Conservation (phyloP, 148 eudicot genomes). For the Hydrangea macrophylla region DNA sequence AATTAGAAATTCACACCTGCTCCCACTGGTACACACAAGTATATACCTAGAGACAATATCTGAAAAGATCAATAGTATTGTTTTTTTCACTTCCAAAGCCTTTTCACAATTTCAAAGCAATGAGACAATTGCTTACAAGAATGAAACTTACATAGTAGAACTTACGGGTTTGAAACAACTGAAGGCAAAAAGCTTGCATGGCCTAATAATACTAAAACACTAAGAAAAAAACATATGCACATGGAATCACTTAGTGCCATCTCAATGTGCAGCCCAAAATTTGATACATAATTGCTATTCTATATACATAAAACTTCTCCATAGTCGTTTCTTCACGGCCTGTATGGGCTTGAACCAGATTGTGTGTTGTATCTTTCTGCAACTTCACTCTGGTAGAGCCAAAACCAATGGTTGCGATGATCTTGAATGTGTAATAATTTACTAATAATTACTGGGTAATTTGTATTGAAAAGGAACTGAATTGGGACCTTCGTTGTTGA, state of each 20-base stretch:
- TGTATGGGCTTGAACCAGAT: slow-evolving; percentile 22
- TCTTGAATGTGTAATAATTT: slow-evolving; percentile 8
- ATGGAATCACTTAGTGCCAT: slow-evolving; percentile 27
- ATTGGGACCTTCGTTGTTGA: not conserved
- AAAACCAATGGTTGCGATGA: slow-evolving; percentile 17
- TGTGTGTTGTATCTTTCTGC: slow-evolving; percentile 45
- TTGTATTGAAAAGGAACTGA: not conserved
- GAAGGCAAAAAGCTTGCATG: slow-evolving; percentile 29
- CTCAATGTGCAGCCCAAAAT: slow-evolving; percentile 19
- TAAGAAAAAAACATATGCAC: slow-evolving; percentile 16
- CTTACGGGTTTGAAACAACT: slow-evolving; percentile 7
- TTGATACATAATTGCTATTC: slow-evolving; percentile 7
- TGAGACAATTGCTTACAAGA: slow-evolving; percentile 14
- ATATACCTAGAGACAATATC: not conserved
- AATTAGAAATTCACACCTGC: too few relatives aligned
- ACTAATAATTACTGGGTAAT: not conserved
- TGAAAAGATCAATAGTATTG: not conserved
- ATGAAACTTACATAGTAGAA: not conserved
- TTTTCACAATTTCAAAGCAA: slow-evolving; percentile 9
- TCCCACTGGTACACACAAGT: too few relatives aligned
- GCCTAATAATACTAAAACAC: not conserved
- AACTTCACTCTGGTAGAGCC: slow-evolving; percentile 43
- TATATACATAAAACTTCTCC: slow-evolving; percentile 20
- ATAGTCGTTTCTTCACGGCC: slow-evolving; percentile 15
- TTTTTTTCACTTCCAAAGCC: not conserved